Evolutionary conservation across 371 early-diverging fungal species (phyloP).

Genomic region (Gilbertella persicaria): DNA sequence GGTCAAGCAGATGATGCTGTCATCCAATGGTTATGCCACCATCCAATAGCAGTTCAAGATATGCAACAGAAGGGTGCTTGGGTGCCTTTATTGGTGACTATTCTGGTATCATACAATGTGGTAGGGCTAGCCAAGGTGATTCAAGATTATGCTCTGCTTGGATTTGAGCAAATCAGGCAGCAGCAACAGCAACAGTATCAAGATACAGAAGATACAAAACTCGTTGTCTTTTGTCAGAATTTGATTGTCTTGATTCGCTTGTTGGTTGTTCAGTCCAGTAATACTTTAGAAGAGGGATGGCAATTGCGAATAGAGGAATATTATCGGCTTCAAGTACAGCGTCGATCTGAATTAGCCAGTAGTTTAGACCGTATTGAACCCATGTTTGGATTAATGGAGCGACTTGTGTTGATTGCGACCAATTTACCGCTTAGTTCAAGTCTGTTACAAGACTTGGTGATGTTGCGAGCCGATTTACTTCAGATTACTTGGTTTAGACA

Average conservation of each 20-base stretch:
- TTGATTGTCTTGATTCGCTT: constrained; percentile 50
- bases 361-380: constrained; percentile 40
- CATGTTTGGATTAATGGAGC: constrained; percentile 43
- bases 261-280: constrained; percentile 47
- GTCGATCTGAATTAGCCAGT: constrained; percentile 33
- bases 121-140: constrained; percentile 43
- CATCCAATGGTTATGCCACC: constrained; percentile 33
- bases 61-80: constrained; percentile 43
- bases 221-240: constrained; percentile 49
- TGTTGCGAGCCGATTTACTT: constrained; percentile 40
- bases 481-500: constrained; percentile 47
- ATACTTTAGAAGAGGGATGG: constrained; percentile 28
- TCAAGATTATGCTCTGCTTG: constrained; percentile 43
- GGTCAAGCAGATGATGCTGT: constrained; percentile 46
- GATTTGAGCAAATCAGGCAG: constrained; percentile 43
- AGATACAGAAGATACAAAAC: constrained; percentile 32
- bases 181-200: constrained; percentile 28
- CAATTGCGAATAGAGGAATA: constrained; percentile 36
- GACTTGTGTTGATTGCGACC: constrained; percentile 36
- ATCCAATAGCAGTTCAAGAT: constrained; percentile 24
- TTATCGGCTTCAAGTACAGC: constrained; percentile 31
- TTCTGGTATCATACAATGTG: constrained; percentile 48
- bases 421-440: constrained; percentile 44
- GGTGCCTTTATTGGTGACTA: constrained; percentile 51
- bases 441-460: constrained; percentile 40